Evolutionary conservation across 2,329 filamentous ascomycete genomes (phyloP).

Genomic region (Fusarium circinatum): DNA sequence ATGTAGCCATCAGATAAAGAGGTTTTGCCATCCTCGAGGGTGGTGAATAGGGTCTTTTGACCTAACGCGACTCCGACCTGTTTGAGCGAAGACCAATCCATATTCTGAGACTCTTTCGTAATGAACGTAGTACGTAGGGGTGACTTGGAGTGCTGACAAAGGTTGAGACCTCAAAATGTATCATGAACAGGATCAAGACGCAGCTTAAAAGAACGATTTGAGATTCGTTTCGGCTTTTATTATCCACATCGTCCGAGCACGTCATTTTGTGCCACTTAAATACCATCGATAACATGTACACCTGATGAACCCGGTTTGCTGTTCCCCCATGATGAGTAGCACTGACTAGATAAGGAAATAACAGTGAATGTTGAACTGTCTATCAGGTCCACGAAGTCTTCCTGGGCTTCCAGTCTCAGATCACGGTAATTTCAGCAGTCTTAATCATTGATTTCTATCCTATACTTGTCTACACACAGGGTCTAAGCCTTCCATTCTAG

Average conservation of each 20-base stretch:
- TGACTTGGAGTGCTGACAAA: neutral
- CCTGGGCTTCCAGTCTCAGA: rapidly evolving
- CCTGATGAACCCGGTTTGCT: neutral
- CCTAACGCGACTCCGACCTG: neutral
- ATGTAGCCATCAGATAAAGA: neutral
- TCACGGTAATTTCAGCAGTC: rapidly evolving
- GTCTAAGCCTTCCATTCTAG: no score
- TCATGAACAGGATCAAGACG: neutral
- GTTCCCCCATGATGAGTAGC: rapidly evolving
- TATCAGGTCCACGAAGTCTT: neutral
- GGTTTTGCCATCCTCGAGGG: rapidly evolving
- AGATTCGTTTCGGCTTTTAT: neutral
- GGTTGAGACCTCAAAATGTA: neutral
- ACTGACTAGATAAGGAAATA: rapidly evolving
- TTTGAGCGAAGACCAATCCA: neutral
- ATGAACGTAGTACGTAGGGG: rapidly evolving
- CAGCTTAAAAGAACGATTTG: no score
- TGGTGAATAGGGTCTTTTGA: neutral
- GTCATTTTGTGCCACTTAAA: neutral
- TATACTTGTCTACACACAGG: neutral
- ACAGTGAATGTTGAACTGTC: neutral
- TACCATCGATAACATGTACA: neutral
- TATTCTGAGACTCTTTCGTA: neutral
- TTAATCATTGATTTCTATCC: neutral
- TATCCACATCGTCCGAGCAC: neutral